Base-by-base conservation (phyloP, 139 green algal genomes). In the Zygnema circumcarinatum region DNA sequence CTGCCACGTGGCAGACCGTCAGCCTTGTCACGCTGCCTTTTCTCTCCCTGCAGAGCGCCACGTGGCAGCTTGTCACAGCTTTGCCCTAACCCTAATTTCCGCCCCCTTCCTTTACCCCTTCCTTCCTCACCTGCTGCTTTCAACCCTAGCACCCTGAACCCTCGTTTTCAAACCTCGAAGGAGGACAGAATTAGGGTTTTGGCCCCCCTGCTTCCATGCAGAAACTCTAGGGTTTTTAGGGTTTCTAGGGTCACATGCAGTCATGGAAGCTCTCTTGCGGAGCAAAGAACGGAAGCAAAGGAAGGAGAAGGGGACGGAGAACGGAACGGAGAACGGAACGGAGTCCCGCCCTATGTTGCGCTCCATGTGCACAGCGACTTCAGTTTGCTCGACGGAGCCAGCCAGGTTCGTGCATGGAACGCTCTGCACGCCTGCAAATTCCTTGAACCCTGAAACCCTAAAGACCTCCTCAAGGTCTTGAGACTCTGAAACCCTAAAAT, bases 331-430 rank as follows among this genome's bases (percentile, higher is more conserved):
- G 7, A 62, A 62, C 47, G 47, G 47, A 62, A 62, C 47, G 47
- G 47, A 78, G 36, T 83, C 3, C 76, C 76, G 32, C 76, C 47
- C n/a, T 88, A 88, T 47, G 83, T 88, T 38, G 42, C 83, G 0
- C 3, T 88, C 22, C 83, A 87, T 75, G 41, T 67, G 2, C 83
- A 88, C 41, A 88, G 83, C 41, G 74, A 88, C 41, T 88, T 88
- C 41, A 88, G 83, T 62, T 62, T 88, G 16, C 1, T 88, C 2
- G 83, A 80, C 40, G 84, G 84, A 31, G 76, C 76, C 3, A 80
- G 76, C 0, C 76, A 88, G 81, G 81, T 79, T 20, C 0, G 25
- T 74, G 7, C 40, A 31, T 16, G 41, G 33, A 21, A 33, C 41
- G 72, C 16, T 79, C 72, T 21, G 16, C 72, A 16, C 41, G 33